Percentiles rank a stretch among this genome's conserved stretches.
Evolutionary conservation across 2,329 filamentous ascomycete species (phyloP).

Genomic region (Aspergillus tamarii): DNA sequence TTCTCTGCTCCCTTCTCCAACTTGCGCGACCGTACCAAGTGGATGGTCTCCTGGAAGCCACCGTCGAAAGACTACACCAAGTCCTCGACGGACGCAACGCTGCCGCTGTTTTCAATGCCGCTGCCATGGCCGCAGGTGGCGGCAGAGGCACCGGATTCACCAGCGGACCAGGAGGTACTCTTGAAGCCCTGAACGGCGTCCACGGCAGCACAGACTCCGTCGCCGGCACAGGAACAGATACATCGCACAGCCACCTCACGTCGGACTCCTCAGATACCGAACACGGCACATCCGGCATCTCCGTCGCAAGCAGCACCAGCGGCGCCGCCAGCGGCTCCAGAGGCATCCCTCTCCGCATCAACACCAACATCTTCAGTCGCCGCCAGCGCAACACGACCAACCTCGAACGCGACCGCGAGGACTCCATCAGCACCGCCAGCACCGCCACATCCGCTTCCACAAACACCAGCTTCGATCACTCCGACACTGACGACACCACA

Average conservation of each 20-base stretch:
- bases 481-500: constrained; percentile 44
- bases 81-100: constrained; percentile 92
- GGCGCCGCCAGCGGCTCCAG: constrained; percentile 30
- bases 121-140: constrained; percentile 95
- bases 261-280: constrained; percentile 47
- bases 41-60: constrained; percentile 87
- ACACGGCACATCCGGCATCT: constrained; percentile 32
- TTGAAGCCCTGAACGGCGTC: constrained; percentile 46
- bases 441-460: constrained; percentile 43
- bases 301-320: constrained; percentile 31
- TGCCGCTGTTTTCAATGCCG: constrained; percentile 95
- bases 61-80: constrained; percentile 86
- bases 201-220: constrained; percentile 30
- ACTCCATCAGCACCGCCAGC: constrained; percentile 44
- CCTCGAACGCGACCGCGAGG: constrained; percentile 40
- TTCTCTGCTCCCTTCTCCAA: constrained; percentile 91
- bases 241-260: constrained; percentile 35
- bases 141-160: constrained; percentile 78
- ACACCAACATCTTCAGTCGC: constrained; percentile 39
- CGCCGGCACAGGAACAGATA: constrained; percentile 24
- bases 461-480: constrained; percentile 42
- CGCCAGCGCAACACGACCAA: constrained; percentile 26
- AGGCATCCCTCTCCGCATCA: constrained; percentile 43
- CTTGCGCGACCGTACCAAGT: constrained; percentile 91
- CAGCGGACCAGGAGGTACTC: constrained; percentile 54